These are phyloP conservation scores for Hordeum pubiflorum DNA, from an alignment of 202 grass and related monocot genomes.

Conservation along the genomic window DNA sequence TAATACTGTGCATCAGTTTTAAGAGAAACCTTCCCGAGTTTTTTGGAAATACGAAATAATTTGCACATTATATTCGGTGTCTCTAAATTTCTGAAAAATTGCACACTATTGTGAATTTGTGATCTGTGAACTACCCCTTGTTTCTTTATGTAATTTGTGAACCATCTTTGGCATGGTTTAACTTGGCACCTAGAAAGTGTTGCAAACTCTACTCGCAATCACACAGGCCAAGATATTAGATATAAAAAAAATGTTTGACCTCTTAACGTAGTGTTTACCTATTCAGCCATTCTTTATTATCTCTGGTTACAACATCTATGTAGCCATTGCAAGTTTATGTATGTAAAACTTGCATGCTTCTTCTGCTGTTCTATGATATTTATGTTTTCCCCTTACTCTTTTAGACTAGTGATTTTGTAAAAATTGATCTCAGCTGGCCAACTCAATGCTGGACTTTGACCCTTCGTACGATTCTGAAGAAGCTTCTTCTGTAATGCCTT, in stretches of 20 bases:
- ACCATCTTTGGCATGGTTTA: conserved; percentile 3
- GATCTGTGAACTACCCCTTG: background rate
- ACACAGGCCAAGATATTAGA: background rate
- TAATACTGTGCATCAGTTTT: background rate
- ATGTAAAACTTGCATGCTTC: background rate
- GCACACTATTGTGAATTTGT: background rate
- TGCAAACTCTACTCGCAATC: background rate
- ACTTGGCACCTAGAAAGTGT: background rate
- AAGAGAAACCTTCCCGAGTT: background rate
- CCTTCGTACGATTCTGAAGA: conserved; percentile 81
- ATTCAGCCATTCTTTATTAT: background rate
- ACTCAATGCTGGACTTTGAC: conserved; percentile 65
- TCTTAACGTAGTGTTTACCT: background rate
- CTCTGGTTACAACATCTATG: background rate
- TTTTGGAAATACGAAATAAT: background rate
- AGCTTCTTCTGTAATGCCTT: conserved; percentile 65
- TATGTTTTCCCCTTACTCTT: background rate
- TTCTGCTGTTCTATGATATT: background rate
- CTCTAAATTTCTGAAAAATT: background rate
- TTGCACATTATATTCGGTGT: background rate
- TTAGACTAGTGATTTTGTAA: background rate
- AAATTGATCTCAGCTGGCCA: conserved; percentile 41
- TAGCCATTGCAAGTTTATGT: background rate
- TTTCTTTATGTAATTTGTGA: background rate
- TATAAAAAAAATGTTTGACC: background rate